Percentiles rank a stretch among this genome's conserved stretches.
Evolutionary conservation across 805 yeast species (phyloP).

Genomic region (Hanseniaspora occidentalis): DNA sequence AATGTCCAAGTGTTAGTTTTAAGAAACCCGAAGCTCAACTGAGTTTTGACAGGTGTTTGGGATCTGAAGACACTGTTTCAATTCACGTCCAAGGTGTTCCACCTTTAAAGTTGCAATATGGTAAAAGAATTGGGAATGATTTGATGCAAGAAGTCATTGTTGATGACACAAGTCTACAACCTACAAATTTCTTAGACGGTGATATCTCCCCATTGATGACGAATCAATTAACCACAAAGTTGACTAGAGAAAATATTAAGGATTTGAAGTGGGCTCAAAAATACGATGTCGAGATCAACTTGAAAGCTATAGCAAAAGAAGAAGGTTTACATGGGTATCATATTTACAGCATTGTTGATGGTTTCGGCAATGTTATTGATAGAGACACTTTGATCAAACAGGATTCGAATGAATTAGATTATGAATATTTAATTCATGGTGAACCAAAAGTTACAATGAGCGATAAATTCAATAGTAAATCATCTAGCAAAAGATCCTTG

Average conservation of each 20-base stretch:
- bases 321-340: slow-evolving; percentile 45
- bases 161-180: slow-evolving; percentile 35
- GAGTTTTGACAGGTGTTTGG: slow-evolving; percentile 46
- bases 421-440: slow-evolving; percentile 40
- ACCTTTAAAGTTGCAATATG: slow-evolving; percentile 53
- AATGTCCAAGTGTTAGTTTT: slow-evolving; percentile 67
- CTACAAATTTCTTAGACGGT: slow-evolving; percentile 29
- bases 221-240: slow-evolving; percentile 18
- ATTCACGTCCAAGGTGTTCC: slow-evolving; percentile 63
- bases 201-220: slow-evolving; percentile 33
- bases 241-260: slow-evolving; percentile 16
- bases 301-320: slow-evolving; percentile 30
- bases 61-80: slow-evolving; percentile 37
- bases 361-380: slow-evolving; percentile 47
- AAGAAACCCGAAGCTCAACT: slow-evolving; percentile 1
- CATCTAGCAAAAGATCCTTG: slow-evolving; percentile 29
- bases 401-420: slow-evolving; percentile 25
- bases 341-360: slow-evolving; percentile 49
- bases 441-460: slow-evolving; percentile 39
- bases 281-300: slow-evolving; percentile 29
- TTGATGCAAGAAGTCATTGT: slow-evolving; percentile 15
- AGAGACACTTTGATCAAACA: slow-evolving; percentile 24
- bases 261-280: slow-evolving; percentile 33
- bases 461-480: slow-evolving; percentile 26
- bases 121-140: slow-evolving; percentile 30